A percentile compares a stretch with the other conserved stretches of the same genome.
Conservation (phyloP, 164 flowering plant species). For the Paratinospora sagittata region DNA sequence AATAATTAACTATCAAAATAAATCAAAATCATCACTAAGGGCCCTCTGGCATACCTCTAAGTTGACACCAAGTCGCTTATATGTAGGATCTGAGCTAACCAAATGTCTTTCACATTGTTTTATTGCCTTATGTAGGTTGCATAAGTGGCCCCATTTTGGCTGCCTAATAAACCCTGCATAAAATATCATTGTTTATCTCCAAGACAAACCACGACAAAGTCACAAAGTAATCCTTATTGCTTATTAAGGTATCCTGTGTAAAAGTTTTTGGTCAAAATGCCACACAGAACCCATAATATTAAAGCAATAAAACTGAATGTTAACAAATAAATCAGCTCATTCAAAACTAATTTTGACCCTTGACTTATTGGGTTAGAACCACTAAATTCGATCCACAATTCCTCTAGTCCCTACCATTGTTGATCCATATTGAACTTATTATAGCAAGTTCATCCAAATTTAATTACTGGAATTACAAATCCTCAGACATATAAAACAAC, state of each 20-base stretch:
- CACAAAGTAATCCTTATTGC: background rate
- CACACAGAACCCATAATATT: background rate
- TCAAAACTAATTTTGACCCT: background rate
- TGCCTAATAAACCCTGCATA: conserved; percentile 51
- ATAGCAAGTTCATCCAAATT: no score
- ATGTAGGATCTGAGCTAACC: conserved; percentile 36
- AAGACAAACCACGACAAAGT: background rate
- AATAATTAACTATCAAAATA: background rate
- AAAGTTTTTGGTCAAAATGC: background rate
- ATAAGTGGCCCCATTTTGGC: conserved; percentile 69
- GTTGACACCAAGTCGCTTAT: conserved; percentile 34
- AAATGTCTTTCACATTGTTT: conserved; percentile 47
- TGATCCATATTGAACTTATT: background rate
- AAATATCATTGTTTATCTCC: conserved; percentile 3
- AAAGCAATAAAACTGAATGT: background rate
- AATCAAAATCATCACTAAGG: background rate
- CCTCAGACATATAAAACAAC: no score
- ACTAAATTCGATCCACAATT: background rate
- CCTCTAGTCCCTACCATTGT: background rate
- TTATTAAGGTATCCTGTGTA: background rate
- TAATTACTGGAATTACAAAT: no score
- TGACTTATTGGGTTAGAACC: background rate
- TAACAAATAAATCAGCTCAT: background rate
- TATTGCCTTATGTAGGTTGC: conserved; percentile 52
- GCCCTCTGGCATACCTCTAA: conserved; percentile 37